A percentile compares a stretch with the other conserved stretches of the same genome.
Evolutionary conservation across 2,329 filamentous ascomycete genomes (phyloP).

Genomic region (Venturia pyrina): DNA sequence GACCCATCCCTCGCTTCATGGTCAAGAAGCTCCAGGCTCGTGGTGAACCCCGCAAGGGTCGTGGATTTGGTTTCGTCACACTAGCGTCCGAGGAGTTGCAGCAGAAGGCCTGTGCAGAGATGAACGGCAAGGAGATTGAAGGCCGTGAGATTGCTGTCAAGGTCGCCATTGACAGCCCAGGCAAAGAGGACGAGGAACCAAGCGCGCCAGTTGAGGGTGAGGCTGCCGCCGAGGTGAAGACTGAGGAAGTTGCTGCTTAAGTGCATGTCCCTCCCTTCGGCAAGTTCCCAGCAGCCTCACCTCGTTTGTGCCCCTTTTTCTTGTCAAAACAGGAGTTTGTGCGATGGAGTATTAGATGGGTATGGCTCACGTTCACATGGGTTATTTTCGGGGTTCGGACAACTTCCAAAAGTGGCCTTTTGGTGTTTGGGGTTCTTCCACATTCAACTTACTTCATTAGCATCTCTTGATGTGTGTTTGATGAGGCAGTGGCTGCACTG

Average conservation of each 20-base stretch:
- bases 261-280: background rate
- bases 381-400: constrained; percentile 4
- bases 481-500: constrained; percentile 3
- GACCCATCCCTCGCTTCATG: constrained; percentile 98
- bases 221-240: constrained; percentile 7
- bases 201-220: constrained; percentile 31
- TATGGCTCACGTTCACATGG: constrained; percentile 4
- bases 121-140: constrained; percentile 99
- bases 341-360: background rate
- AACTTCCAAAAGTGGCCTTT: constrained; percentile 4
- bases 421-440: constrained; percentile 3
- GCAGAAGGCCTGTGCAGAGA: constrained; percentile 92
- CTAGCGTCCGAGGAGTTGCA: constrained; percentile 91
- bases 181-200: constrained; percentile 82
- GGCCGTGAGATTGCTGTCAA: constrained; percentile 99
- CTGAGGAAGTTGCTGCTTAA: constrained; percentile 9
- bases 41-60: constrained; percentile 96
- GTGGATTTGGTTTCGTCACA: constrained; percentile 97
- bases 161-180: constrained; percentile 98
- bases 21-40: constrained; percentile 99
- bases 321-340: constrained; percentile 1
- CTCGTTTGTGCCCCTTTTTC: background rate
- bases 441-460: background rate
- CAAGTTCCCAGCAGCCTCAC: background rate
- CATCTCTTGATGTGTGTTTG: constrained; percentile 6